Evolutionary conservation across 1,139 yeast genomes (phyloP).

Genomic region (Saccharomyces hybrid): DNA sequence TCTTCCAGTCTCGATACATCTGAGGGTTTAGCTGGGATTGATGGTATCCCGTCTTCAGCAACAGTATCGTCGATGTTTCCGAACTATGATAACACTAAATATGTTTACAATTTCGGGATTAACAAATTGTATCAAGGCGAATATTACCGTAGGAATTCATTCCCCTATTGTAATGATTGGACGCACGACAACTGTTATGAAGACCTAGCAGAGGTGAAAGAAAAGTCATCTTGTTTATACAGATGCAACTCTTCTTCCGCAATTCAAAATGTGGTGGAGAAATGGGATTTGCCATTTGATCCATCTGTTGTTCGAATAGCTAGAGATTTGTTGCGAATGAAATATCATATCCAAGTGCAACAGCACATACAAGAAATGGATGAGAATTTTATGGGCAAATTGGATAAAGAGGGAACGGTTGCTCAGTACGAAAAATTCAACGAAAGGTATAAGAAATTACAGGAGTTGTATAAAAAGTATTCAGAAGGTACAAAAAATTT

Average conservation of each 20-base stretch:
- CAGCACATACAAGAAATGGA: slow-evolving; percentile 9
- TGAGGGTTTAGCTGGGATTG: neutral
- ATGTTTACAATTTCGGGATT: slow-evolving; percentile 12
- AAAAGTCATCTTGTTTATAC: slow-evolving; percentile 7
- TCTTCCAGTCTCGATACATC: neutral
- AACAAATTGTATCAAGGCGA: slow-evolving; percentile 21
- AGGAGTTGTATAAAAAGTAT: slow-evolving; percentile 25
- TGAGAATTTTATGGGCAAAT: slow-evolving; percentile 9
- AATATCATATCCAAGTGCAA: slow-evolving; percentile 5
- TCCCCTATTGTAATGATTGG: slow-evolving; percentile 14
- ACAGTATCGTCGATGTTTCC: slow-evolving; percentile 27
- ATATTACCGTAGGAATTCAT: slow-evolving; percentile 21
- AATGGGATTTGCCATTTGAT: slow-evolving; percentile 33
- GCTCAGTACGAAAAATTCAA: slow-evolving; percentile 6
- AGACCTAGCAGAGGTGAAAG: neutral
- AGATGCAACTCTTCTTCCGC: slow-evolving; percentile 39
- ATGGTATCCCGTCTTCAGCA: slow-evolving; percentile 10
- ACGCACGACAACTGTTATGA: slow-evolving; percentile 1
- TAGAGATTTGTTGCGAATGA: slow-evolving; percentile 20
- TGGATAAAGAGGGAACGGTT: slow-evolving; percentile 4
- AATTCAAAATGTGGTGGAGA: slow-evolving; percentile 36
- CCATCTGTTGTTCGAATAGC: slow-evolving; percentile 29
- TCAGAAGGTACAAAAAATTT: slow-evolving; percentile 32
- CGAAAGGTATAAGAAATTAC: slow-evolving; percentile 12
- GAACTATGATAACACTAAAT: slow-evolving; percentile 22